Percentiles rank a stretch among this genome's conserved stretches.
phyloP scores from a whole-genome alignment of 257 asterid genomes.

The Ballota nigra region DNA sequence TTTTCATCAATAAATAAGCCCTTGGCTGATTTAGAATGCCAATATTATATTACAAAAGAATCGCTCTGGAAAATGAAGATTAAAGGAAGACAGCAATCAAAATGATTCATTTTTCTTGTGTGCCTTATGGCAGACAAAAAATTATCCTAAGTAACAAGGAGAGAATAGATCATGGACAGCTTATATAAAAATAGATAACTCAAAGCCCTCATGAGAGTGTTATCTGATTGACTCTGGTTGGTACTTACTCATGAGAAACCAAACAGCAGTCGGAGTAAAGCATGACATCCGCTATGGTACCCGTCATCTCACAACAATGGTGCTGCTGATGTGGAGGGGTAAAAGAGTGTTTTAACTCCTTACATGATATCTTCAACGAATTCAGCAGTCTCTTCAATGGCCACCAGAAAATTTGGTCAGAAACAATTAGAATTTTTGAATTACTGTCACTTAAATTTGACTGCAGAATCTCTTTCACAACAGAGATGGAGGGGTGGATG shows the following conservation, averaged over 20 bases:
- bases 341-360: conserved; percentile 30
- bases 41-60: background rate
- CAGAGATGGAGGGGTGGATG: conserved; percentile 55
- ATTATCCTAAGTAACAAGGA: background rate
- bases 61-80: background rate
- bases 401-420: conserved; percentile 56
- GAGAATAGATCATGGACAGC: background rate
- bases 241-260: conserved; percentile 58
- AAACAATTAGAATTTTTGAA: conserved; percentile 47
- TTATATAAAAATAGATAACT: conserved; percentile 3
- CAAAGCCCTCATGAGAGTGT: background rate
- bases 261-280: conserved; percentile 49
- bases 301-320: conserved; percentile 24
- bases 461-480: conserved; percentile 46
- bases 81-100: conserved; percentile 1
- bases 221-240: conserved; percentile 12
- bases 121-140: background rate
- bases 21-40: background rate
- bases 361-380: conserved; percentile 44
- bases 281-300: conserved; percentile 22
- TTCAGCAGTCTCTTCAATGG: conserved; percentile 50
- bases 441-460: conserved; percentile 22
- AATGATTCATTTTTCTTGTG: conserved; percentile 5
- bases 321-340: conserved; percentile 26
- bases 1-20: conserved; percentile 1